Evolutionary conservation across 495 filamentous ascomycete genomes (phyloP).

Genomic region (Penicillium desertorum): DNA sequence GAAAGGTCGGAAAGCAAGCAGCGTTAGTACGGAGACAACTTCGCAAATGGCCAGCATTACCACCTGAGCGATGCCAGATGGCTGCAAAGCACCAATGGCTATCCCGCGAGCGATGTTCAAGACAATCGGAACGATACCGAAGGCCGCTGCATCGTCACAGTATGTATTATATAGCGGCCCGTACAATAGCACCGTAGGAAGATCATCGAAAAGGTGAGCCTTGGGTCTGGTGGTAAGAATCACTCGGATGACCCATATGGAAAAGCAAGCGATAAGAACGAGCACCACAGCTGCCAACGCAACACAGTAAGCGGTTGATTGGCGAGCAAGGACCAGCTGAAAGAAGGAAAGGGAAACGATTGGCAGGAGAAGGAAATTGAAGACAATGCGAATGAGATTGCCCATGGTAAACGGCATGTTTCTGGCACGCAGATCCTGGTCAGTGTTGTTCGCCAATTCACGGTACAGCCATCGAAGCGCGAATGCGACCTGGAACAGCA

Average conservation of each 20-base stretch:
- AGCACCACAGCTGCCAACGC: constrained; percentile 73
- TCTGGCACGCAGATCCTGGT: constrained; percentile 85
- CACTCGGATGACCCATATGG: constrained; percentile 73
- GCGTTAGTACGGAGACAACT: constrained; percentile 81
- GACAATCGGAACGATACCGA: constrained; percentile 80
- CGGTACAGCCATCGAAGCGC: constrained; percentile 70
- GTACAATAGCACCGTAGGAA: constrained; percentile 84
- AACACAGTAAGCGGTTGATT: constrained; percentile 66
- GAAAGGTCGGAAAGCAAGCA: constrained; percentile 88
- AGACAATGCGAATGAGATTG: constrained; percentile 81
- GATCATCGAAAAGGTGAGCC: constrained; percentile 86
- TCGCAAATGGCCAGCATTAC: constrained; percentile 92
- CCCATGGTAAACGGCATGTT: constrained; percentile 92
- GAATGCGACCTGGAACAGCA: constrained; percentile 78
- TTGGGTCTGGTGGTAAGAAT: constrained; percentile 79
- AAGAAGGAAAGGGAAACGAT: constrained; percentile 84
- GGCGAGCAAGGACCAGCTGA: constrained; percentile 74
- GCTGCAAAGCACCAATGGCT: constrained; percentile 88
- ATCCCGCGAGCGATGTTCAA: constrained; percentile 82
- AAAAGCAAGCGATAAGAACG: constrained; percentile 65
- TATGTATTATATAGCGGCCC: constrained; percentile 98
- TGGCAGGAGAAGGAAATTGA: constrained; percentile 88
- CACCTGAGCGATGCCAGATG: constrained; percentile 87
- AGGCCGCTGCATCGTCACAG: constrained; percentile 81
- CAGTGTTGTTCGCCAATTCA: constrained; percentile 63